Evolutionary conservation across 2,329 filamentous ascomycete genomes (phyloP), one percentile per base, ranked within the genome.

Genomic region (Trichoderma atroviride): DNA sequence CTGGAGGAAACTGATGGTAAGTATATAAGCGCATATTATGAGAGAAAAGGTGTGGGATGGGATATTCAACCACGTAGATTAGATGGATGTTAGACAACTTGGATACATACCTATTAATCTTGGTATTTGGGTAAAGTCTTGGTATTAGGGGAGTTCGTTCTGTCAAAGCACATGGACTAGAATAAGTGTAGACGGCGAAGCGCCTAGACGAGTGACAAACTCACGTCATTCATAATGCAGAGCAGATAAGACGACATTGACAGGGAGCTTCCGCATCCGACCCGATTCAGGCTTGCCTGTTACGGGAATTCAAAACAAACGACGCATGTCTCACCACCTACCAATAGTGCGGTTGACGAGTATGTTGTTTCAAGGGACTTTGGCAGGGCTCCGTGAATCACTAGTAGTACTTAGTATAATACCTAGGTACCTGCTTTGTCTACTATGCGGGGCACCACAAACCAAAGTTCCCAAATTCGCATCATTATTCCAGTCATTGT

Each of bases 361-460:
- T 43, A 43, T 43, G 40, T 43, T 43, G 27, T 33, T 27, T 37
- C 43, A 53, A 19, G 10, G 31, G 33, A 63, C 47, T 63, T n/a
- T 37, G 22, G 22, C 33, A 55, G 16, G 53, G 61, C 22, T 53
- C 61, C 50, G 47, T 53, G 31, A 22, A 6, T 24, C 5, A 14
- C 33, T 27, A 27, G 27, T 27, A 7, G 13, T 3, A 31, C 29
- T 31, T 31, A 27, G 27, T 27, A 43, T 19, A 6, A 19, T 10
- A n/a, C 19, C 35, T 33, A 57, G n/a, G n/a, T n/a, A n/a, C 63
- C 35, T 47, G 29, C 63, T 58, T 13, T 50, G 53, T 58, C 58
- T 1, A 66, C 27, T n/a, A n/a, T n/a, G n/a, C 27, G 3, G 53
- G 27, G 19, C 19, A 35, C 37, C 5, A 13, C 57, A 24, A 24